phyloP scores from a whole-genome alignment of 805 yeast genomes.

The Priceomyces melissophilus region DNA sequence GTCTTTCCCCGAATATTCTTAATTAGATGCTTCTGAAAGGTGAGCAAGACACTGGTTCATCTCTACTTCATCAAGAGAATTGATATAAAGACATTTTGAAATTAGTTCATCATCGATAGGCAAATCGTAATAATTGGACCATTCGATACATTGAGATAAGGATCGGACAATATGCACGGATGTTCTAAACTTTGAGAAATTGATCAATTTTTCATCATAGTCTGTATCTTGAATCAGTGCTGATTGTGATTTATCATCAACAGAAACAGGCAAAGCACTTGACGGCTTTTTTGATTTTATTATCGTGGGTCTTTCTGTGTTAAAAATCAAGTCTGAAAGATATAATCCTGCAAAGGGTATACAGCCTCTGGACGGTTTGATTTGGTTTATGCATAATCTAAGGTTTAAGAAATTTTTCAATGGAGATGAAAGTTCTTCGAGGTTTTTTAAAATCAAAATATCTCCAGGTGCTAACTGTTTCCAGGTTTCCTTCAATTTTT shows the following conservation, averaged over 20 bases:
- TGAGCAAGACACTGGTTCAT: constrained; percentile 39
- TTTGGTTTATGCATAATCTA: constrained; percentile 57
- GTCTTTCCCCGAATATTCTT: too few relatives aligned
- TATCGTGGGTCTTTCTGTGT: constrained; percentile 58
- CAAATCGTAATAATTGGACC: constrained; percentile 69
- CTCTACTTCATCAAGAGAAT: constrained; percentile 69
- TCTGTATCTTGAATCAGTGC: constrained; percentile 10
- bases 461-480: constrained; percentile 69
- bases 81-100: constrained; percentile 80
- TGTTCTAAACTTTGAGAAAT: constrained; percentile 73
- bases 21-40: not conserved
- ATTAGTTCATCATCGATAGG: constrained; percentile 58
- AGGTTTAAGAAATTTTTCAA: constrained; percentile 66
- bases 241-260: constrained; percentile 5
- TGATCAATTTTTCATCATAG: constrained; percentile 47
- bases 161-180: constrained; percentile 75
- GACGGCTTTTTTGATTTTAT: constrained; percentile 14
- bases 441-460: constrained; percentile 56
- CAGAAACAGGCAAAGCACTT: constrained; percentile 1
- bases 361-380: constrained; percentile 68
- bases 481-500: constrained; percentile 70
- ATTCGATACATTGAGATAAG: constrained; percentile 76
- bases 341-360: constrained; percentile 89
- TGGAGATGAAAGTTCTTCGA: constrained; percentile 74
- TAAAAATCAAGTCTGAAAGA: constrained; percentile 75